A percentile compares a stretch with the other conserved stretches of the same genome.
Evolutionary conservation across 306 rosid genomes (phyloP).

Genomic region (Lathyrus tuberosus): DNA sequence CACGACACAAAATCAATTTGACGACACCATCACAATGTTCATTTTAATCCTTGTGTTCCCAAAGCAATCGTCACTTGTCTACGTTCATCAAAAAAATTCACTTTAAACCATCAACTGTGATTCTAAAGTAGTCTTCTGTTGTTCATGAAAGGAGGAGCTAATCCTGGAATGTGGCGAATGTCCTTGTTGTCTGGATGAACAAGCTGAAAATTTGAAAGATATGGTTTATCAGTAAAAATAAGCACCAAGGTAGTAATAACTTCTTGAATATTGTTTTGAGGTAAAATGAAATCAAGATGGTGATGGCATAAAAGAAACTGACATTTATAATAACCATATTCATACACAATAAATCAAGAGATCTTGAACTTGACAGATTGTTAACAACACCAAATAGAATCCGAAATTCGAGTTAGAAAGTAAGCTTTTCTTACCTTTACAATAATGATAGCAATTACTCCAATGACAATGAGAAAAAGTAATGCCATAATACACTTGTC

Average conservation of each 20-base stretch:
- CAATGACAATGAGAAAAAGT: conserved; percentile 73
- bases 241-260: too few relatives aligned
- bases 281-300: neutral
- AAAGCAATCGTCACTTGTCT: conserved; percentile 42
- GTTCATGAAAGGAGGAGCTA: conserved; percentile 81
- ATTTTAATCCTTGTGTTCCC: conserved; percentile 21
- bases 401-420: conserved; percentile 1
- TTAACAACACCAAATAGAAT: too few relatives aligned
- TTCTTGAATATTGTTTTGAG: neutral
- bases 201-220: conserved; percentile 54
- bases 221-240: neutral
- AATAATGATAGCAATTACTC: conserved; percentile 81
- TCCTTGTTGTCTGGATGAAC: conserved; percentile 84
- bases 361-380: too few relatives aligned
- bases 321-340: too few relatives aligned
- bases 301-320: neutral
- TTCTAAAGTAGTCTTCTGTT: conserved; percentile 64
- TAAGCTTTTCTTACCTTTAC: conserved; percentile 71
- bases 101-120: conserved; percentile 37
- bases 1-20: conserved; percentile 31
- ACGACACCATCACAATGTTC: conserved; percentile 33
- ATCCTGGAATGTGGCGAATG: conserved; percentile 89
- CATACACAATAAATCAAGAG: too few relatives aligned
- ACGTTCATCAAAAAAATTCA: conserved; percentile 25
- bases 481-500: conserved; percentile 86